These are phyloP conservation scores for Macadamia integrifolia DNA, from an alignment of 164 flowering plant genomes.

Conservation along the genomic window DNA sequence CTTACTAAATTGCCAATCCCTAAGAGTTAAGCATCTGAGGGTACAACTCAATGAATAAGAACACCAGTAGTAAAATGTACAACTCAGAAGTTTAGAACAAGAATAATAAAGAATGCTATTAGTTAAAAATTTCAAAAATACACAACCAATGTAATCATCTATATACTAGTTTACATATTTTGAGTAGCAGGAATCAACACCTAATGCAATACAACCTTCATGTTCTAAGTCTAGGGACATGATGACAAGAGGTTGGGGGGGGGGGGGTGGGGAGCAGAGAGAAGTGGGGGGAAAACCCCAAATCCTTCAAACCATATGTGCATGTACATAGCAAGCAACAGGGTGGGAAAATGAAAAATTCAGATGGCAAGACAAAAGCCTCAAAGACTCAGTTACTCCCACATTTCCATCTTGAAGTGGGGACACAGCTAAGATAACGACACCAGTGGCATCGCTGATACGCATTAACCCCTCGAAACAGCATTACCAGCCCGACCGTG, in stretches of 20 bases:
- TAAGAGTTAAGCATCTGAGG: no score
- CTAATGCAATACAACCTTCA: not conserved
- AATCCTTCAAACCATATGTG: no score
- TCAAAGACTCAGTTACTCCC: not conserved
- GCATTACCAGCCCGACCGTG: slow-evolving; percentile 60
- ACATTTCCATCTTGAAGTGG: slow-evolving; percentile 64
- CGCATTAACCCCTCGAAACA: slow-evolving; percentile 65
- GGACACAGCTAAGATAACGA: slow-evolving; percentile 70
- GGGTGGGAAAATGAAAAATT: not conserved
- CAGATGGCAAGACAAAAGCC: no score
- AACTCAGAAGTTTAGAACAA: not conserved
- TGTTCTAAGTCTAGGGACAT: no score
- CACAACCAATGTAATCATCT: not conserved
- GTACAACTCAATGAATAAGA: not conserved
- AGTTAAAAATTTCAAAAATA: not conserved
- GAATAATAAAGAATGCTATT: not conserved
- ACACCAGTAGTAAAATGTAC: not conserved
- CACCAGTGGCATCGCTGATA: slow-evolving; percentile 79
- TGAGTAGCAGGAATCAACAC: not conserved
- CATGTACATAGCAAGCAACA: no score
- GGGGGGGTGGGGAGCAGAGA: no score
- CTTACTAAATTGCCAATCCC: no score
- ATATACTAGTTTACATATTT: not conserved
- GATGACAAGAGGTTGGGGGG: no score
- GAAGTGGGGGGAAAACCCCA: no score